phyloP scores from a whole-genome alignment of 345 rosid genomes.

The Acer saccharum region DNA sequence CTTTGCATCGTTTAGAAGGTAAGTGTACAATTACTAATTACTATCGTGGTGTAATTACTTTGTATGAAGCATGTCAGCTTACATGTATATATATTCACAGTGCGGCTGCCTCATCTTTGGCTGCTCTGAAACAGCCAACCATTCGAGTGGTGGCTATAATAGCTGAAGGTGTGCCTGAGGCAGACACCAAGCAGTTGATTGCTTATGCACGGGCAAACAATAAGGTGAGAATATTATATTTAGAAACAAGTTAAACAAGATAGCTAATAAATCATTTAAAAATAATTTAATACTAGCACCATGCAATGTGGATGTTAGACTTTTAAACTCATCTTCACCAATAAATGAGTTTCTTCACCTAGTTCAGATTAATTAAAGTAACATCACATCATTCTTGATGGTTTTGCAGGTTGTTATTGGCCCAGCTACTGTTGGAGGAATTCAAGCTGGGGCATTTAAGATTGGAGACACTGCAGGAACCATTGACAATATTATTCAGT shows the following conservation, averaged over 20 bases:
- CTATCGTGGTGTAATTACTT: slow-evolving; percentile 7
- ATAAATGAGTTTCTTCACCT: too few relatives aligned
- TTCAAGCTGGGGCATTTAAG: slow-evolving; percentile 98
- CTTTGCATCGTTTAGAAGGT: slow-evolving; percentile 96
- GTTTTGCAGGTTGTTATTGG: slow-evolving; percentile 87
- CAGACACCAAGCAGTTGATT: slow-evolving; percentile 89
- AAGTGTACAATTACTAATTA: not conserved
- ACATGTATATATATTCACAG: slow-evolving; percentile 40
- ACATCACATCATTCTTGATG: slow-evolving; percentile 8
- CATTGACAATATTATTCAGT: slow-evolving; percentile 81
- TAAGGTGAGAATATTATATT: slow-evolving; percentile 47
- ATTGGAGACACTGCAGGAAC: slow-evolving; percentile 99
- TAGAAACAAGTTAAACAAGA: too few relatives aligned
- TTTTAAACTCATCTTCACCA: too few relatives aligned
- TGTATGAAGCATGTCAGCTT: slow-evolving; percentile 12
- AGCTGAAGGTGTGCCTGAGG: slow-evolving; percentile 99
- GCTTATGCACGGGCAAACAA: slow-evolving; percentile 93
- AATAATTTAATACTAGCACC: too few relatives aligned
- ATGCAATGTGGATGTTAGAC: too few relatives aligned
- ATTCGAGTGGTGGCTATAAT: slow-evolving; percentile 92
- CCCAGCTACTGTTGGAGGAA: slow-evolving; percentile 98
- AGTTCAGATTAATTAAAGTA: too few relatives aligned
- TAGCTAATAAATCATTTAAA: too few relatives aligned
- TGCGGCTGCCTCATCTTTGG: slow-evolving; percentile 97
- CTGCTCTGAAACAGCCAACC: slow-evolving; percentile 96